phyloP scores from a whole-genome alignment of 352 stramenopile genomes.

The Phytopythium cucurbitacearum region DNA sequence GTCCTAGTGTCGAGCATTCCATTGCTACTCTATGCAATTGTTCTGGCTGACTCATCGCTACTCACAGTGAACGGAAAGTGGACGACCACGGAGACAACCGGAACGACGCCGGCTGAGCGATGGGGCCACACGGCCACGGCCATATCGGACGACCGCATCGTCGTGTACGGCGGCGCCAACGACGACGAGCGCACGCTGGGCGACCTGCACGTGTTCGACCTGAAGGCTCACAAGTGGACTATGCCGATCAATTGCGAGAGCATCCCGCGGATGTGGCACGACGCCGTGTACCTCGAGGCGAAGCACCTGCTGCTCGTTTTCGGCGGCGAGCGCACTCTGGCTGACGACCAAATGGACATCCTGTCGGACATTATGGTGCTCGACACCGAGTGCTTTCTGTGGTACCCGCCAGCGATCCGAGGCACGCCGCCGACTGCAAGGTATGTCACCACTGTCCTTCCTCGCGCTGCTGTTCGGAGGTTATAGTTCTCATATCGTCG shows the following conservation, averaged over 20 bases:
- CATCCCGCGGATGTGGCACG: conserved; percentile 88
- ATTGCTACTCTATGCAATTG: conserved; percentile 9
- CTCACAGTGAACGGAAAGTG: conserved; percentile 26
- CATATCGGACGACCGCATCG: conserved; percentile 81
- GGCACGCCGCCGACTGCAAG: conserved; percentile 53
- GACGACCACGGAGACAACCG: background rate
- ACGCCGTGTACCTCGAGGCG: conserved; percentile 81
- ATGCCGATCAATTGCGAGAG: conserved; percentile 88
- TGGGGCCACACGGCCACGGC: conserved; percentile 91
- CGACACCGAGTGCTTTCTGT: conserved; percentile 92
- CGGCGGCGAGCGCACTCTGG: conserved; percentile 78
- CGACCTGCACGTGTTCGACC: conserved; percentile 86
- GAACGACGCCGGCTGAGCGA: conserved; percentile 34
- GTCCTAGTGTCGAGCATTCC: conserved; percentile 1
- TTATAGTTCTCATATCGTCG: background rate
- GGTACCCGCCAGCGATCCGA: conserved; percentile 88
- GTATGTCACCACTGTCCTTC: background rate
- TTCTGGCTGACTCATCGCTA: too few species aligned
- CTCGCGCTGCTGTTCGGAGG: background rate
- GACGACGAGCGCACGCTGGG: conserved; percentile 80
- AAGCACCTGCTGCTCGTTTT: conserved; percentile 92
- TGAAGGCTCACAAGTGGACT: conserved; percentile 68
- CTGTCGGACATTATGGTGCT: conserved; percentile 89
- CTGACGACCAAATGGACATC: conserved; percentile 59
- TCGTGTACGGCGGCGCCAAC: conserved; percentile 91